Percentiles rank a stretch among this genome's conserved stretches.
Conservation (phyloP, 1,139 yeast genomes). For the Hyphopichia pseudoburtonii region DNA sequence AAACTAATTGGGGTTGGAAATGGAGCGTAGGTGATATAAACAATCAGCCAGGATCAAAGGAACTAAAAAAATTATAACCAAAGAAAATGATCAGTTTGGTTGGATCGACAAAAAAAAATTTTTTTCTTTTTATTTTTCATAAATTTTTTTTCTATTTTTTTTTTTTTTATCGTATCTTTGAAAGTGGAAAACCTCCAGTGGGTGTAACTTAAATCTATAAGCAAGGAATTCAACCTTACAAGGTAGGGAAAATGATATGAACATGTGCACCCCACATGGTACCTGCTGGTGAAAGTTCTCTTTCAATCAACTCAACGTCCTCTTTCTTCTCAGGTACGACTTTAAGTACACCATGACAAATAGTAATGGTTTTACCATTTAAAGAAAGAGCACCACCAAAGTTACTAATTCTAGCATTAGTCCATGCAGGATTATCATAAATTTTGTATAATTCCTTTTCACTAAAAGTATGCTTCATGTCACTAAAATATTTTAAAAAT, state of each 20-base stretch:
- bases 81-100: not conserved
- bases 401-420: constrained; percentile 31
- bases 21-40: too few species aligned
- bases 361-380: constrained; percentile 36
- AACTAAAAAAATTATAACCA: too few species aligned
- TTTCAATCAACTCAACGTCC: constrained; percentile 21
- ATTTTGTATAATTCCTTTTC: constrained; percentile 23
- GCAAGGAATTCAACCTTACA: constrained; percentile 8
- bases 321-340: constrained; percentile 32
- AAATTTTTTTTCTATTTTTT: too few species aligned
- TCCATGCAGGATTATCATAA: constrained; percentile 21
- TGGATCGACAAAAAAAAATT: too few species aligned
- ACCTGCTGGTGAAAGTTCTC: constrained; percentile 20
- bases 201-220: not conserved
- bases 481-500: constrained; percentile 36
- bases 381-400: constrained; percentile 36
- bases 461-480: constrained; percentile 23
- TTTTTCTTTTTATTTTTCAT: too few species aligned
- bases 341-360: constrained; percentile 38
- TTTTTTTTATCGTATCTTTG: too few species aligned
- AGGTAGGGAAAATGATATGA: constrained; percentile 39
- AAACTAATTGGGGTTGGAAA: too few species aligned
- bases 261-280: constrained; percentile 39
- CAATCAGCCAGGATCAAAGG: not conserved
- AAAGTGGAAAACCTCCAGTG: too few species aligned